These are phyloP conservation scores for Meredithiella fracta DNA, from an alignment of 2,329 filamentous ascomycete species.

Conservation along the genomic window DNA sequence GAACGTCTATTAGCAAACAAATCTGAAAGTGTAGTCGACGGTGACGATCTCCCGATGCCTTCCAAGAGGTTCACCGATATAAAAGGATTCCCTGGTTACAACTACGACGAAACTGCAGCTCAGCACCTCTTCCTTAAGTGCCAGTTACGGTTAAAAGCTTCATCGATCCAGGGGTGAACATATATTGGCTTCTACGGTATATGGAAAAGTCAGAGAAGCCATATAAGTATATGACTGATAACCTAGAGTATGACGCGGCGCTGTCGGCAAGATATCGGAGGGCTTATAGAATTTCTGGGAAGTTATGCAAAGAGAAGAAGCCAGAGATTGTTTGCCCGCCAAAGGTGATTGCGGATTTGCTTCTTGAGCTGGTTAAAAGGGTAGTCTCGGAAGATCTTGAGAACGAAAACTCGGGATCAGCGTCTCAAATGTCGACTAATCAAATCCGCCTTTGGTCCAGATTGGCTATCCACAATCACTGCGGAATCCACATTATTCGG, in stretches of 20 bases:
- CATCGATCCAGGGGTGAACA: background rate
- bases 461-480: conserved; percentile 2
- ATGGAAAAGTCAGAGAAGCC: background rate
- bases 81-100: background rate
- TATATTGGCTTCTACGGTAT: conserved; percentile 2
- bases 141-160: too few relatives aligned
- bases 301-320: too few relatives aligned
- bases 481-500: background rate
- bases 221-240: background rate
- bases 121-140: too few relatives aligned
- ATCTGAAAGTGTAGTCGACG: background rate
- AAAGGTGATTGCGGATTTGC: background rate
- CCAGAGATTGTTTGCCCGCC: background rate
- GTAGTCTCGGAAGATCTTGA: background rate
- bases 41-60: background rate
- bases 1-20: too few relatives aligned
- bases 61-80: background rate
- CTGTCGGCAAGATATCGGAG: background rate
- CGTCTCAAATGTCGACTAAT: too few relatives aligned
- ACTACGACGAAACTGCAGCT: too few relatives aligned
- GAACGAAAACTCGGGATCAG: too few relatives aligned
- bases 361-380: background rate
- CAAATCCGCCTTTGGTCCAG: conserved; percentile 2
- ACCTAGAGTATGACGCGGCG: background rate
- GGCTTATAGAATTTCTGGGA: background rate